phyloP scores from a whole-genome alignment of 1,284 basidiomycete species.

The Apiotrichum sp. region DNA sequence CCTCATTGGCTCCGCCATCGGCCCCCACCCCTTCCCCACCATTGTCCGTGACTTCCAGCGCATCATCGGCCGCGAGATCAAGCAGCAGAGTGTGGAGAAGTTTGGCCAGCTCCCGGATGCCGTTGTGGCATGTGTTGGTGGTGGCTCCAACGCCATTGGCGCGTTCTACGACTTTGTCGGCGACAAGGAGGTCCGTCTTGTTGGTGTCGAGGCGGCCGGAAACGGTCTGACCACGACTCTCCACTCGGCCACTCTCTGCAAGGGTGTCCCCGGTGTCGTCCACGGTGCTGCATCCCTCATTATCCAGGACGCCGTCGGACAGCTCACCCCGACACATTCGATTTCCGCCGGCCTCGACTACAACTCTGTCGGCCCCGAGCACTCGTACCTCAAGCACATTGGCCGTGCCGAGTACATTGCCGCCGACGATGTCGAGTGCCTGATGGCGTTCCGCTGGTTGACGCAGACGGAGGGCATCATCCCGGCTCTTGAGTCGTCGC shows the following conservation, averaged over 20 bases:
- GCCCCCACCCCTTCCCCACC: conserved; percentile 97
- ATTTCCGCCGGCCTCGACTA: conserved; percentile 70
- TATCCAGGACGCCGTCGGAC: conserved; percentile 78
- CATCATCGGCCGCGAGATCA: conserved; percentile 93
- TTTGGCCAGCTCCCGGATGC: conserved; percentile 85
- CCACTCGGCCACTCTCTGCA: conserved; percentile 87
- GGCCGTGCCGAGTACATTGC: conserved; percentile 87
- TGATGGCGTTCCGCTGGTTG: conserved; percentile 83
- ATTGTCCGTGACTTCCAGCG: conserved; percentile 98
- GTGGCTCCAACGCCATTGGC: conserved; percentile 95
- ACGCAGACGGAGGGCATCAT: conserved; percentile 97
- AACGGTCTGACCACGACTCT: conserved; percentile 81
- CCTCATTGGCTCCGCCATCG: conserved; percentile 93
- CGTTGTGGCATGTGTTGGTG: conserved; percentile 94
- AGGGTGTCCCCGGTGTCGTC: conserved; percentile 86
- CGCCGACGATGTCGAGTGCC: conserved; percentile 88
- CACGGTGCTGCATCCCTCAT: conserved; percentile 93
- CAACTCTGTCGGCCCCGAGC: conserved; percentile 82
- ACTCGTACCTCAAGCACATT: conserved; percentile 91
- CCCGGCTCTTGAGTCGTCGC: conserved; percentile 90
- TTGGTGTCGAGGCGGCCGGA: conserved; percentile 94
- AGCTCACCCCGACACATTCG: conserved; percentile 95
- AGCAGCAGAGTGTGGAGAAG: conserved; percentile 68
- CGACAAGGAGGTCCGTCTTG: conserved; percentile 70
- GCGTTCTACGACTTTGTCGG: conserved; percentile 91